A percentile compares a stretch with the other conserved stretches of the same genome.
These are phyloP conservation scores for Xylaria sp. DNA, from an alignment of 2,329 filamentous ascomycete species.

Conservation along the genomic window DNA sequence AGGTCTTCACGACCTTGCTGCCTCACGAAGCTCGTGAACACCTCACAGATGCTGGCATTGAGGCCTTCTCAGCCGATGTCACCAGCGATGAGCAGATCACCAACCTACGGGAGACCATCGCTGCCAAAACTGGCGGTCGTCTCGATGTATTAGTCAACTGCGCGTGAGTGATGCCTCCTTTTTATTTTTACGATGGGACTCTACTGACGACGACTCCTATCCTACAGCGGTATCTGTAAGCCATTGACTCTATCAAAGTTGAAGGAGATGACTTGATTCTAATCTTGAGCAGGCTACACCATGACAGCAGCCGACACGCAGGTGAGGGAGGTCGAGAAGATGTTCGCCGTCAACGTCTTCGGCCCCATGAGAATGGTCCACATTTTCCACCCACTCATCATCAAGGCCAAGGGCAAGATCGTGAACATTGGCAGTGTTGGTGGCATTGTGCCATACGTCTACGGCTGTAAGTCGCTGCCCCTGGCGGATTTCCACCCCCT, in stretches of 20 bases:
- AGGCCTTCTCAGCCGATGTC: conserved; percentile 12
- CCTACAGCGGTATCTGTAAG: conserved; percentile 1
- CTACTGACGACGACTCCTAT: not conserved
- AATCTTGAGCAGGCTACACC: conserved; percentile 20
- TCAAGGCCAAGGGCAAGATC: conserved; percentile 19
- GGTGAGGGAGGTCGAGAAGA: conserved; percentile 12
- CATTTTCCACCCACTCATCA: conserved; percentile 25
- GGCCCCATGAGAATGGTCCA: conserved; percentile 28
- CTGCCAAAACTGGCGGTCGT: conserved; percentile 1
- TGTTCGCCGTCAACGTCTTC: conserved; percentile 30
- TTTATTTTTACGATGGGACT: not conserved
- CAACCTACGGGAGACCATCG: not conserved
- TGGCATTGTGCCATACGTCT: conserved; percentile 24
- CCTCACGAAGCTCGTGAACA: conserved; percentile 13
- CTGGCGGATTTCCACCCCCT: not conserved
- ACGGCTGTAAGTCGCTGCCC: conserved; percentile 17
- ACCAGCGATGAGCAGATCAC: conserved; percentile 15
- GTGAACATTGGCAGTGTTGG: conserved; percentile 29
- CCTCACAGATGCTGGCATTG: conserved; percentile 14
- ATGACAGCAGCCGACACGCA: conserved; percentile 29
- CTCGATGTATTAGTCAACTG: conserved; percentile 13
- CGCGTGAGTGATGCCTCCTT: conserved; percentile 15
- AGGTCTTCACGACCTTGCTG: conserved; percentile 17
- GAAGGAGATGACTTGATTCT: not conserved
- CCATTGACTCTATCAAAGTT: not conserved